Evolutionary conservation across 2,329 filamentous ascomycete species (phyloP).

Genomic region (Botrytis fragariae): DNA sequence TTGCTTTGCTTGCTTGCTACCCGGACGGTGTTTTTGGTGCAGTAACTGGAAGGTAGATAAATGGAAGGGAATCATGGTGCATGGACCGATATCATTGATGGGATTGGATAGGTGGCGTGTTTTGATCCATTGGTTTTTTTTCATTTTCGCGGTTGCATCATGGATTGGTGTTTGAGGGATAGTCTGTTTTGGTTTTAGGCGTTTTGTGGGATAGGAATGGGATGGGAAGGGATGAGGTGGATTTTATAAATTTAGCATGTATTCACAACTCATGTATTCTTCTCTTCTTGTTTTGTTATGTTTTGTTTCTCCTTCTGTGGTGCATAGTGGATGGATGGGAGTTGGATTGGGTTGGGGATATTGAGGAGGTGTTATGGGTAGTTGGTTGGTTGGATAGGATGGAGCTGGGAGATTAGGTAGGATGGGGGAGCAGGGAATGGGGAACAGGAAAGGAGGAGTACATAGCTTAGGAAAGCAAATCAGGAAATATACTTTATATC

Average conservation of each 20-base stretch:
- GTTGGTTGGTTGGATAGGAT: neutral
- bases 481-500: neutral
- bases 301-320: neutral
- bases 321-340: neutral
- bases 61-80: slow-evolving; percentile 16
- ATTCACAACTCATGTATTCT: slow-evolving; percentile 13
- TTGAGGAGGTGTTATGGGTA: neutral
- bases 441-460: neutral
- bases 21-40: slow-evolving; percentile 15
- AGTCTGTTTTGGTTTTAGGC: neutral
- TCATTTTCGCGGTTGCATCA: neutral
- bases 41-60: slow-evolving; percentile 12
- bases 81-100: slow-evolving; percentile 5
- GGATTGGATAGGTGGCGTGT: slow-evolving; percentile 11
- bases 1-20: slow-evolving; percentile 13
- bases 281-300: neutral
- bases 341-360: neutral
- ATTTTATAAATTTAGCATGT: neutral
- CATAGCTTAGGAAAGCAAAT: slow-evolving; percentile 1
- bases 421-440: neutral
- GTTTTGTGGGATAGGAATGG: neutral
- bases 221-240: neutral
- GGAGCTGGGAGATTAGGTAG: neutral
- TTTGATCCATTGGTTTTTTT: neutral
- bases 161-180: neutral